A percentile compares a stretch with the other conserved stretches of the same genome.
Conservation (phyloP, 1,139 yeast species). For the Candida sojae region DNA sequence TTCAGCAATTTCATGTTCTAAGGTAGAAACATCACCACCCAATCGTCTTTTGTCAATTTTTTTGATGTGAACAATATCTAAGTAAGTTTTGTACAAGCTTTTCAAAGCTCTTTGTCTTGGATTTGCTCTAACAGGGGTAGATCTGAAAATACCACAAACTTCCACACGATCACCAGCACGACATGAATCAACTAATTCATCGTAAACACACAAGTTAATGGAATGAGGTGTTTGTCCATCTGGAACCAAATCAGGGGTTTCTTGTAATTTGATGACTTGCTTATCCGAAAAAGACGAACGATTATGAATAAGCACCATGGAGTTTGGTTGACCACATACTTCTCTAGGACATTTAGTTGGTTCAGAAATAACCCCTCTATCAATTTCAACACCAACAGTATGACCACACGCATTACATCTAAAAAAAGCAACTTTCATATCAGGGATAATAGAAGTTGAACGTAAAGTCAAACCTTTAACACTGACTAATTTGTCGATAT, state of each 20-base stretch:
- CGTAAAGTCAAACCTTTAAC: slow-evolving; percentile 91
- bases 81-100: slow-evolving; percentile 83
- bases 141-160: slow-evolving; percentile 92
- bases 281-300: slow-evolving; percentile 92
- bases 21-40: slow-evolving; percentile 77
- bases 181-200: slow-evolving; percentile 90
- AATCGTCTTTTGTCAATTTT: slow-evolving; percentile 81
- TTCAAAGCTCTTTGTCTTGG: slow-evolving; percentile 83
- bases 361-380: slow-evolving; percentile 91
- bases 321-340: slow-evolving; percentile 79
- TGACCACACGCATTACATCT: slow-evolving; percentile 95
- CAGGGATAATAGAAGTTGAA: slow-evolving; percentile 91
- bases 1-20: slow-evolving; percentile 42
- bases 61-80: slow-evolving; percentile 91
- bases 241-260: slow-evolving; percentile 97
- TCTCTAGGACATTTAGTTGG: slow-evolving; percentile 91
- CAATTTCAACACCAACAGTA: slow-evolving; percentile 88
- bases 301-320: slow-evolving; percentile 90
- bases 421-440: slow-evolving; percentile 96
- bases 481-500: slow-evolving; percentile 89
- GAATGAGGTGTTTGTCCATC: slow-evolving; percentile 99
- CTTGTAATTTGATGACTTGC: slow-evolving; percentile 91
- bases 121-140: slow-evolving; percentile 87
- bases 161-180: slow-evolving; percentile 97
- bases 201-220: slow-evolving; percentile 90